Evolutionary conservation across 441 rosid genomes (phyloP).

Genomic region (Erodium chrysanthum): DNA sequence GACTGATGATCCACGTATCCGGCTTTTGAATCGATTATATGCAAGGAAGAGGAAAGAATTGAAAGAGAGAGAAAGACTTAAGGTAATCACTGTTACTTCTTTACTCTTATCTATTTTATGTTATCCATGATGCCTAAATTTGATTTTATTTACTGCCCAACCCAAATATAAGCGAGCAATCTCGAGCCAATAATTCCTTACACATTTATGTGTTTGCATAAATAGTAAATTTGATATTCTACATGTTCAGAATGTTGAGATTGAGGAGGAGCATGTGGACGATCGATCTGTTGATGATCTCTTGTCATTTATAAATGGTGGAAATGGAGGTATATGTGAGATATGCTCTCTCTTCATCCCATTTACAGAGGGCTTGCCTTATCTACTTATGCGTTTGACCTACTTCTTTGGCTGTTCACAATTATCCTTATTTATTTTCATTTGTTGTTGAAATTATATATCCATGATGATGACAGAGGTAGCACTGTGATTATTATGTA

Average conservation of each 20-base stretch:
- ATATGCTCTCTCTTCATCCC: slow-evolving; percentile 3
- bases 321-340: slow-evolving; percentile 26
- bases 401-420: background rate
- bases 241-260: slow-evolving; percentile 28
- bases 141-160: background rate
- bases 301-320: slow-evolving; percentile 37
- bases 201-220: background rate
- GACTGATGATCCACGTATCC: slow-evolving; percentile 48
- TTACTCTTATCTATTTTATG: background rate
- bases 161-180: background rate
- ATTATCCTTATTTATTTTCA: background rate
- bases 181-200: background rate
- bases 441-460: background rate
- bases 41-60: slow-evolving; percentile 56
- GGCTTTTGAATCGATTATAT: slow-evolving; percentile 50
- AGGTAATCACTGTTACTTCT: slow-evolving; percentile 27
- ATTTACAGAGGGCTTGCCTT: background rate
- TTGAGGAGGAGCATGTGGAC: slow-evolving; percentile 37
- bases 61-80: slow-evolving; percentile 43
- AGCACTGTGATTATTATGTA: background rate
- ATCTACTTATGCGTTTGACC: background rate
- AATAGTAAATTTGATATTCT: slow-evolving; percentile 5
- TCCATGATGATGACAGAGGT: background rate
- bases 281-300: slow-evolving; percentile 40
- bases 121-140: background rate